These are phyloP conservation scores for Phytopythium ostracodes DNA, from an alignment of 352 stramenopile species.

Conservation along the genomic window DNA sequence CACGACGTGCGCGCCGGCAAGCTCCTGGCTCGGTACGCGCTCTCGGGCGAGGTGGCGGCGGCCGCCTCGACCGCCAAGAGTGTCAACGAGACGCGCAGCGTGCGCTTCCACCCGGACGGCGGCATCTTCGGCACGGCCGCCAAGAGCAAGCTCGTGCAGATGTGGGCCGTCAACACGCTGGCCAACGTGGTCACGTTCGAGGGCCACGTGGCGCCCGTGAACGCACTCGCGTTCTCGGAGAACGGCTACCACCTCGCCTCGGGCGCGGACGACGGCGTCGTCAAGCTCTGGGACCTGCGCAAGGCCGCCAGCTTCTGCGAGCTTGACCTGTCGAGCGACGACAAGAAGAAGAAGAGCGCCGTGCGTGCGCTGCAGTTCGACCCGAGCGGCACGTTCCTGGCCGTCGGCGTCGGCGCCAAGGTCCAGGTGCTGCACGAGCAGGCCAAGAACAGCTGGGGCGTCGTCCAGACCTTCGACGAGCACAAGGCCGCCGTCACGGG, in stretches of 20 bases:
- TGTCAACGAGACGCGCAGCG: constrained; percentile 34
- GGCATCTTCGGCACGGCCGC: constrained; percentile 84
- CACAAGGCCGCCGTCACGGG: constrained; percentile 68
- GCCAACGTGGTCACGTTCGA: constrained; percentile 85
- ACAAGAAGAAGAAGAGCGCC: constrained; percentile 29
- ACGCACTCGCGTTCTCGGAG: constrained; percentile 89
- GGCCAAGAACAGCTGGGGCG: constrained; percentile 58
- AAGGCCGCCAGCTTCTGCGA: constrained; percentile 82
- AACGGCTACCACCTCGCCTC: constrained; percentile 95
- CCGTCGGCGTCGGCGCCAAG: constrained; percentile 35
- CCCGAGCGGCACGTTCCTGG: constrained; percentile 49
- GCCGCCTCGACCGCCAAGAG: constrained; percentile 22
- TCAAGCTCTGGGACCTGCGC: constrained; percentile 94
- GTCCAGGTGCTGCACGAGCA: constrained; percentile 59
- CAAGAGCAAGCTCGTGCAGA: constrained; percentile 72
- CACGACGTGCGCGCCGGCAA: constrained; percentile 69
- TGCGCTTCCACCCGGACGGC: constrained; percentile 93
- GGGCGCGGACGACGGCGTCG: constrained; percentile 63
- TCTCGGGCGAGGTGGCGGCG: constrained; percentile 37
- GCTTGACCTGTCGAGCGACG: constrained; percentile 39
- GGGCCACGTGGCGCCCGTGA: constrained; percentile 67
- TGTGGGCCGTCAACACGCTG: constrained; percentile 92
- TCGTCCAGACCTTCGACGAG: constrained; percentile 56
- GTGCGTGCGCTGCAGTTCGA: constrained; percentile 65
- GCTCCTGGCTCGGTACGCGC: constrained; percentile 38